These are phyloP conservation scores for Penicillium sclerotiorum DNA, from an alignment of 2,329 filamentous ascomycete species.

Conservation along the genomic window DNA sequence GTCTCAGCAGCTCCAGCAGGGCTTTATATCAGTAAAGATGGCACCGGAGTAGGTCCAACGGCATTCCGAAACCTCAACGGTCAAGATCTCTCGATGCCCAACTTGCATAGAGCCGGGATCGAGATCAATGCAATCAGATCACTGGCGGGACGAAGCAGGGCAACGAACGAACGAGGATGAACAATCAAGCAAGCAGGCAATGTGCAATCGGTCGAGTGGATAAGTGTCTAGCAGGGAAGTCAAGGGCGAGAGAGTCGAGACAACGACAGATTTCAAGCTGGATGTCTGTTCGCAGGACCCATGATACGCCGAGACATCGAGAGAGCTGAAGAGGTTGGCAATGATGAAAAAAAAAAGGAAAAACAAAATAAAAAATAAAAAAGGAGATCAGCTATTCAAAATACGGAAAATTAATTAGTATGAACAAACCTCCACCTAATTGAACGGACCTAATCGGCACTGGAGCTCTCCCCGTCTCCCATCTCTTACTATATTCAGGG, in stretches of 20 bases:
- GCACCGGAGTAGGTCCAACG: neutral
- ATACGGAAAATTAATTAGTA: neutral
- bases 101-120: constrained; percentile 10
- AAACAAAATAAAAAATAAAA: neutral
- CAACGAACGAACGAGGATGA: constrained; percentile 20
- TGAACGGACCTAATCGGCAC: neutral
- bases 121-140: constrained; percentile 21
- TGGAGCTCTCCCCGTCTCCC: neutral
- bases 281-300: constrained; percentile 7
- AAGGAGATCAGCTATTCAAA: neutral
- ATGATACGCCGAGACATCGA: constrained; percentile 6
- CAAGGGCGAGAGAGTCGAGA: neutral
- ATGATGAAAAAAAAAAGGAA: neutral
- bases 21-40: constrained; percentile 18
- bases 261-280: neutral
- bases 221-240: constrained; percentile 2
- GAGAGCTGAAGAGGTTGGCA: neutral
- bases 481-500: neutral
- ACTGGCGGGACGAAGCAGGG: constrained; percentile 20
- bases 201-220: constrained; percentile 18
- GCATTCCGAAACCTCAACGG: constrained; percentile 8
- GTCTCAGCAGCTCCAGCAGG: neutral
- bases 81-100: neutral
- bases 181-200: constrained; percentile 14
- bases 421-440: neutral